Conservation (phyloP, 1,139 yeast genomes). For the Meyerozyma elateridarum region DNA sequence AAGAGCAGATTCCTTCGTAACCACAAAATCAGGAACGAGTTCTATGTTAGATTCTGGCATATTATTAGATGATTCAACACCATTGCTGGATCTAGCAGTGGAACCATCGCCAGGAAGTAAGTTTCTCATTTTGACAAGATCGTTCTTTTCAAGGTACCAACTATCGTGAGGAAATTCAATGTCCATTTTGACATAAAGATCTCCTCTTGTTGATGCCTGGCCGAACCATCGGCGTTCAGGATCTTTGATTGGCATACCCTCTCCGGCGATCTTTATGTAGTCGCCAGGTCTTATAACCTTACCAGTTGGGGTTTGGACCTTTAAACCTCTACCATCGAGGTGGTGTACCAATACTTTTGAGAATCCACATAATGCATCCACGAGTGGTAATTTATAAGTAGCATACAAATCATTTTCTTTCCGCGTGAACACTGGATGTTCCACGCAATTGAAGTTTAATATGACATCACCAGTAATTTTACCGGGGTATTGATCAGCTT, state of each 20-base stretch:
- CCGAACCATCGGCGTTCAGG: slow-evolving; percentile 34
- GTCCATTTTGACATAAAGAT: slow-evolving; percentile 64
- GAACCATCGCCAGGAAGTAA: slow-evolving; percentile 46
- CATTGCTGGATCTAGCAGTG: slow-evolving; percentile 14
- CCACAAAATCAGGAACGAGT: slow-evolving; percentile 36
- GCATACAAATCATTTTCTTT: slow-evolving; percentile 63
- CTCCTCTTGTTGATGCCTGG: slow-evolving; percentile 47
- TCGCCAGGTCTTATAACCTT: slow-evolving; percentile 81
- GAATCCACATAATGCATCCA: slow-evolving; percentile 83
- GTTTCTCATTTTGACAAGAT: slow-evolving; percentile 47
- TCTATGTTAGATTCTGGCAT: slow-evolving; percentile 37
- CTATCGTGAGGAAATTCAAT: slow-evolving; percentile 82
- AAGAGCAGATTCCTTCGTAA: slow-evolving; percentile 25
- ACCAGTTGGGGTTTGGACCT: slow-evolving; percentile 61
- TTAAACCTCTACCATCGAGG: slow-evolving; percentile 74
- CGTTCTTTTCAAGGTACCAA: slow-evolving; percentile 71
- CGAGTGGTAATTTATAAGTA: slow-evolving; percentile 56
- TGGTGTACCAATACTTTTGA: slow-evolving; percentile 64
- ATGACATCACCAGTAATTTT: slow-evolving; percentile 75
- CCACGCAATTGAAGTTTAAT: slow-evolving; percentile 49
- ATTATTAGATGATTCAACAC: slow-evolving; percentile 17
- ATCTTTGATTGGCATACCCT: slow-evolving; percentile 76
- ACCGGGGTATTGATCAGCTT: slow-evolving; percentile 78
- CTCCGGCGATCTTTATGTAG: slow-evolving; percentile 58
- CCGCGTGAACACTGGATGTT: slow-evolving; percentile 48